A percentile compares a stretch with the other conserved stretches of the same genome.
Evolutionary conservation across 202 grass and related monocot species (phyloP).

Genomic region (Musa balbisiana): DNA sequence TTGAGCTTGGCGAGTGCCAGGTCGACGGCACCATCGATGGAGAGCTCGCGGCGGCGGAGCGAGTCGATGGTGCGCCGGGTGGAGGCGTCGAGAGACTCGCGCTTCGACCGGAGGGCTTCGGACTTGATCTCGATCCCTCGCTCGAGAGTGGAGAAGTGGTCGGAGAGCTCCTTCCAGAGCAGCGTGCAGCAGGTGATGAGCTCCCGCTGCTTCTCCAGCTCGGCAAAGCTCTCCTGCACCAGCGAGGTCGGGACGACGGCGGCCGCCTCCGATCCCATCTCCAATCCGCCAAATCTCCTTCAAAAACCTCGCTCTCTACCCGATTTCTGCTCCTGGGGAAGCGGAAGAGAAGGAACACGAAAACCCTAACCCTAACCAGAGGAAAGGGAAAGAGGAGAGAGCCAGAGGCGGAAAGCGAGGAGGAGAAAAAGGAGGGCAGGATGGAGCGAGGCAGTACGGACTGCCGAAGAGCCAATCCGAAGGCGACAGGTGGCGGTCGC

Average conservation of each 20-base stretch:
- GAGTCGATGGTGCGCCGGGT: slow-evolving; percentile 47
- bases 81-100: slow-evolving; percentile 38
- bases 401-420: not conserved
- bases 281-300: too few relatives aligned
- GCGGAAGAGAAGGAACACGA: not conserved
- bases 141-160: slow-evolving; percentile 77
- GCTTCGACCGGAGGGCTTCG: slow-evolving; percentile 45
- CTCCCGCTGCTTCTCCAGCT: slow-evolving; percentile 27
- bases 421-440: not conserved
- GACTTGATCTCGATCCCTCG: slow-evolving; percentile 45
- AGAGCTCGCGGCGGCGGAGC: slow-evolving; percentile 52
- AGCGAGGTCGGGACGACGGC: not conserved
- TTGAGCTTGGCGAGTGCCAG: slow-evolving; percentile 40
- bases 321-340: not conserved
- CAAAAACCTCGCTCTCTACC: not conserved
- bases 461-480: not conserved
- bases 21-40: slow-evolving; percentile 49
- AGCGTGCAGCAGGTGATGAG: slow-evolving; percentile 60
- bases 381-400: not conserved
- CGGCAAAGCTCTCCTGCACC: not conserved
- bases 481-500: not conserved
- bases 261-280: slow-evolving; percentile 1
- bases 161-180: slow-evolving; percentile 76
- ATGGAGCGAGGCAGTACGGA: not conserved
- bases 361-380: slow-evolving; percentile 7